Conservation (phyloP, 1,284 basidiomycete species). For the Boletellus sp. region DNA sequence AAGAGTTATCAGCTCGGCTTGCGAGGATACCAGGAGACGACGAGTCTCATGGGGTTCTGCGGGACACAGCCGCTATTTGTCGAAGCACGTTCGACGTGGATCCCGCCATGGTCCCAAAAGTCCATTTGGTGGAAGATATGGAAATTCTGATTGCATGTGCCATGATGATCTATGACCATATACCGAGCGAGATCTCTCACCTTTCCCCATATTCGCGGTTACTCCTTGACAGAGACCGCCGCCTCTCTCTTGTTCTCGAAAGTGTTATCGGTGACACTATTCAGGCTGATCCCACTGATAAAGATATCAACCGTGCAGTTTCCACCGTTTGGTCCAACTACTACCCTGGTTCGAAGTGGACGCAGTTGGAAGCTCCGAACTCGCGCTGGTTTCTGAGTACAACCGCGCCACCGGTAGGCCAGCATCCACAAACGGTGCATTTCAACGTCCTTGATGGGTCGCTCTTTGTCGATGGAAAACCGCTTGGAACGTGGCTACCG, state of each 20-base stretch:
- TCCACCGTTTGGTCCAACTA: constrained; percentile 37
- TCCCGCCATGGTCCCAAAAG: not conserved
- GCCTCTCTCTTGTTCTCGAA: not conserved
- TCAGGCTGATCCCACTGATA: not conserved
- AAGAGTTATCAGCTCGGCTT: not conserved
- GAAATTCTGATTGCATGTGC: not conserved
- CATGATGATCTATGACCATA: not conserved
- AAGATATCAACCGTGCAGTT: constrained; percentile 37
- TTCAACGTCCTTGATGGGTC: constrained; percentile 40
- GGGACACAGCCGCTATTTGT: not conserved
- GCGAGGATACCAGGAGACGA: not conserved
- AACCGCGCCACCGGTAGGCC: constrained; percentile 11
- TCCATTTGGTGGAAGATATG: not conserved
- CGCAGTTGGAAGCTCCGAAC: constrained; percentile 21
- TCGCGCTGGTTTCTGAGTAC: constrained; percentile 37
- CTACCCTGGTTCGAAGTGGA: constrained; percentile 32
- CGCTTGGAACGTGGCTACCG: constrained; percentile 38
- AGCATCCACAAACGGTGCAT: constrained; percentile 28
- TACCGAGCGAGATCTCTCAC: not conserved
- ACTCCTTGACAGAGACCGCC: not conserved
- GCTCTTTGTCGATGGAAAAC: constrained; percentile 41
- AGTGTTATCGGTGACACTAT: not conserved
- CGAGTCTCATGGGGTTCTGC: not conserved
- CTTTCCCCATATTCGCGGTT: not conserved
- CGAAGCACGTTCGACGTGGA: not conserved